Percentiles rank a stretch among this genome's conserved stretches.
phyloP scores from a whole-genome alignment of 78 protist species.

The Polysphondylium violaceum region DNA sequence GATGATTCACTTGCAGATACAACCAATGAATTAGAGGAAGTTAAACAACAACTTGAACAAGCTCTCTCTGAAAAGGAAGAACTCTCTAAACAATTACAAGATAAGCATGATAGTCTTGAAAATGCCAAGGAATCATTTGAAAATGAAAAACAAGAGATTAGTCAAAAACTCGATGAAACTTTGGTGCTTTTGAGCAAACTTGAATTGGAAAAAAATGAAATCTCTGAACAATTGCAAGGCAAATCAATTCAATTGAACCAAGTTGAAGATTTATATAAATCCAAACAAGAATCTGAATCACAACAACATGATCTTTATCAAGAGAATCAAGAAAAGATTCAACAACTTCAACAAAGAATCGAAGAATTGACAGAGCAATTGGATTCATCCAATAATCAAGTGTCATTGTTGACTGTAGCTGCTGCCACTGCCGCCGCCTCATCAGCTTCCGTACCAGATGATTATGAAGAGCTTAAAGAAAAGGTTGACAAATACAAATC shows the following conservation, averaged over 20 bases:
- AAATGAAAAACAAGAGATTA: not conserved
- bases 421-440: too few relatives aligned
- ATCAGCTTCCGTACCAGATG: not conserved
- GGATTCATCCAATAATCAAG: not conserved
- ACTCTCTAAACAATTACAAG: not conserved
- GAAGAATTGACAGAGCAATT: not conserved
- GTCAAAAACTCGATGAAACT: not conserved
- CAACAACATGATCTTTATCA: not conserved
- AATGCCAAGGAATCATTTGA: not conserved
- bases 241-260: not conserved
- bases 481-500: not conserved
- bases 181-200: too few relatives aligned
- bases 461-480: conserved; percentile 1
- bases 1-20: not conserved
- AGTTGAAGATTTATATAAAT: not conserved
- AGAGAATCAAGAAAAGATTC: not conserved
- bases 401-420: not conserved
- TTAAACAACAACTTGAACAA: not conserved
- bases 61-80: not conserved
- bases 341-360: not conserved
- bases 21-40: conserved; percentile 1
- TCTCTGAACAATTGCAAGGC: too few relatives aligned
- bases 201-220: too few relatives aligned
- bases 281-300: not conserved
- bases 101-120: not conserved